phyloP scores from a whole-genome alignment of 2,329 filamentous ascomycete species.

The Aureobasidium uvarum region DNA sequence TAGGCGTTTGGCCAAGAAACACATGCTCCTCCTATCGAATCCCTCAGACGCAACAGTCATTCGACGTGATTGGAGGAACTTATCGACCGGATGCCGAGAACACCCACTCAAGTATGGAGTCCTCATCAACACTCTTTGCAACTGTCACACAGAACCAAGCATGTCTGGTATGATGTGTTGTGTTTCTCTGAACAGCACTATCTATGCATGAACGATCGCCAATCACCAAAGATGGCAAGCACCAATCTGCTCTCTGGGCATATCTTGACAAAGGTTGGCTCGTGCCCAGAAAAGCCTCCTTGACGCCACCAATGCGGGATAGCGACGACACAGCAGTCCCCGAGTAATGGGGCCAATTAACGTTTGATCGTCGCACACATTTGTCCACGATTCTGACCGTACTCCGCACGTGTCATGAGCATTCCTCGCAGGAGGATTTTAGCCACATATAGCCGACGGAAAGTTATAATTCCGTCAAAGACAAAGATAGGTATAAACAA shows the following conservation, averaged over 20 bases:
- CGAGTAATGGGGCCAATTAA: conserved; percentile 18
- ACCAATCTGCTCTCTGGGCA: background rate
- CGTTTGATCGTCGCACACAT: conserved; percentile 14
- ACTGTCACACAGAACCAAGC: background rate
- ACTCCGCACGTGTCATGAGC: conserved; percentile 19
- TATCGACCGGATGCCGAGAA: background rate
- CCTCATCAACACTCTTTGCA: background rate
- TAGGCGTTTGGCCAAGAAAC: conserved; percentile 1
- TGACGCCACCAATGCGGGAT: conserved; percentile 9
- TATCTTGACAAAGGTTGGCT: conserved; percentile 13
- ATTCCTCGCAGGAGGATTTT: background rate
- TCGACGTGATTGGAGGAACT: conserved; percentile 1
- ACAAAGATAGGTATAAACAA: conserved; percentile 8
- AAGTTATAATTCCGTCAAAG: conserved; percentile 1
- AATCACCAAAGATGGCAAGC: background rate
- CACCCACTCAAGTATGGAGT: background rate
- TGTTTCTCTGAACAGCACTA: background rate
- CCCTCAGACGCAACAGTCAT: background rate
- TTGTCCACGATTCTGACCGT: background rate
- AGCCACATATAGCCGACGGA: conserved; percentile 4
- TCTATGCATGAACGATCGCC: background rate
- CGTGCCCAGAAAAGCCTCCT: conserved; percentile 9
- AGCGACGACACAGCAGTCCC: background rate
- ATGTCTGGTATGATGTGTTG: background rate
- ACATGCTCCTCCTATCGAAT: background rate